Percentiles rank a stretch among this genome's conserved stretches.
phyloP scores from a whole-genome alignment of 768 basidiomycete genomes.

The Dacryopinax spathularia region DNA sequence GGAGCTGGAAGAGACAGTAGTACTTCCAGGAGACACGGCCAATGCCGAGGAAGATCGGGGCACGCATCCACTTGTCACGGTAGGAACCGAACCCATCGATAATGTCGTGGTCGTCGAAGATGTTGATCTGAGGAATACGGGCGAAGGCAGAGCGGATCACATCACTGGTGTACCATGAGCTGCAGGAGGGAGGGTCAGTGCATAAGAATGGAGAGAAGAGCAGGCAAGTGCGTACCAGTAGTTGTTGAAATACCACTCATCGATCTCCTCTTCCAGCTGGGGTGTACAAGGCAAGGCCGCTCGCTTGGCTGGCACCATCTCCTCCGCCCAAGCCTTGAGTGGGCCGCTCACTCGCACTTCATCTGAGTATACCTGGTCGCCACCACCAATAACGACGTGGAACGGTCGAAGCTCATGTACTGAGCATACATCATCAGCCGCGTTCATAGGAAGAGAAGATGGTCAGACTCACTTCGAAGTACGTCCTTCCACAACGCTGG shows the following conservation, averaged over 20 bases:
- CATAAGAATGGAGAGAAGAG: neutral
- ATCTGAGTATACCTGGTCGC: conserved; percentile 13
- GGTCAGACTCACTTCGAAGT: neutral
- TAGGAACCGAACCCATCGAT: conserved; percentile 13
- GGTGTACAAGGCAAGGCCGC: conserved; percentile 8
- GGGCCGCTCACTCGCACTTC: conserved; percentile 9
- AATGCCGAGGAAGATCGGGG: conserved; percentile 12
- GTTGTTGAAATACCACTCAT: conserved; percentile 13
- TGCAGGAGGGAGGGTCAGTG: neutral
- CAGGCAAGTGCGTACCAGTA: neutral
- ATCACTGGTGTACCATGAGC: conserved; percentile 7
- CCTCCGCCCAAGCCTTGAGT: conserved; percentile 9
- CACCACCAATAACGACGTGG: conserved; percentile 12
- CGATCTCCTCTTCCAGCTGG: conserved; percentile 7
- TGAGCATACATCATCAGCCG: neutral
- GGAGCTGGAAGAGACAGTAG: conserved; percentile 12
- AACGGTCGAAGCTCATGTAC: conserved; percentile 9
- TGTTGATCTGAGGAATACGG: conserved; percentile 6
- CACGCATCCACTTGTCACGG: conserved; percentile 11
- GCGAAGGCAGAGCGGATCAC: conserved; percentile 6
- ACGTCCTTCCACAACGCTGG: conserved; percentile 13
- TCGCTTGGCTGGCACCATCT: neutral
- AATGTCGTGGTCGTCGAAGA: conserved; percentile 12
- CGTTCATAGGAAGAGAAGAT: neutral
- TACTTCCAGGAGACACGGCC: conserved; percentile 12